Evolutionary conservation across 2,329 filamentous ascomycete species (phyloP).

Genomic region (Thermothelomyces thermophilus): DNA sequence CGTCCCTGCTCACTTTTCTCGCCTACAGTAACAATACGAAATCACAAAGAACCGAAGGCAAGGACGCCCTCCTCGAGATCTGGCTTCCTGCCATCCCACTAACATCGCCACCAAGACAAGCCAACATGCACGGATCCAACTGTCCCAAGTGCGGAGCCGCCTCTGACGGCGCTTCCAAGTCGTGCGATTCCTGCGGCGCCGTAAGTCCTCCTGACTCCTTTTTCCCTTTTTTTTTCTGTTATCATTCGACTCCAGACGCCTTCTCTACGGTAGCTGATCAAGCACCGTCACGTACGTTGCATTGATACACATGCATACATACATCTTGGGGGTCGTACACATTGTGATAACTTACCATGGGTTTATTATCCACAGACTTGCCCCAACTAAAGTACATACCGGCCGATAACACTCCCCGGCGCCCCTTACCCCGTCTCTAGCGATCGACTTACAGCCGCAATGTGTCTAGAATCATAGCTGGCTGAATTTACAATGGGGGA

Average conservation of each 20-base stretch:
- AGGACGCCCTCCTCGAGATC: too few relatives aligned
- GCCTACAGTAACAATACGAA: background rate
- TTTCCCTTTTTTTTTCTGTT: background rate
- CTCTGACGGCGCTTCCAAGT: slow-evolving; percentile 43
- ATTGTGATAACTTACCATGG: too few relatives aligned
- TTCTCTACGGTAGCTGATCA: too few relatives aligned
- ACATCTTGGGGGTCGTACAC: too few relatives aligned
- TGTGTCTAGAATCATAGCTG: too few relatives aligned
- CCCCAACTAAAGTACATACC: background rate
- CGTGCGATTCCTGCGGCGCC: slow-evolving; percentile 50
- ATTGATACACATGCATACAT: too few relatives aligned
- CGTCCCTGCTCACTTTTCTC: background rate
- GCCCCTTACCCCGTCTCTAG: background rate
- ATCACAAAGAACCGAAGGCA: too few relatives aligned
- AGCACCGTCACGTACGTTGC: too few relatives aligned
- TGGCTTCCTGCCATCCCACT: background rate
- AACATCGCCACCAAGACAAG: background rate
- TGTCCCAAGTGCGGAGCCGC: slow-evolving; percentile 53
- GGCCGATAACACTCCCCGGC: background rate
- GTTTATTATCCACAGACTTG: background rate
- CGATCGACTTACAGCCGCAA: too few relatives aligned
- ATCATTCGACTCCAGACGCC: too few relatives aligned
- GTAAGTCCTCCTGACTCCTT: slow-evolving; percentile 35
- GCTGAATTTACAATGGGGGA: too few relatives aligned
- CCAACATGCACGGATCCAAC: slow-evolving; percentile 35